Evolutionary conservation across 345 rosid species (phyloP).

Genomic region (Arabidopsis suecica): DNA sequence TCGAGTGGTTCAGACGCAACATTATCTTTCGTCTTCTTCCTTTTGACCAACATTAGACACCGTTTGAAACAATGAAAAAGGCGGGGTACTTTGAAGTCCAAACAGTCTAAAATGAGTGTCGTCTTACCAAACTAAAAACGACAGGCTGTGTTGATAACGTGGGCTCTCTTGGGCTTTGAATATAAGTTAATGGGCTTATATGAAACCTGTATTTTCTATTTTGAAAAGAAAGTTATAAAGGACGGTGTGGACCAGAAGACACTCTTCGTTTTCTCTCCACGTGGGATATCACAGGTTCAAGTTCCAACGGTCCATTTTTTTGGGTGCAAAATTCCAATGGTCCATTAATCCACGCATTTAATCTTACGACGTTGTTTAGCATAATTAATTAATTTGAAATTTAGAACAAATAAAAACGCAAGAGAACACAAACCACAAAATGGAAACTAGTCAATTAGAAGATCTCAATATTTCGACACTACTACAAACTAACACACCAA

Average conservation of each 20-base stretch:
- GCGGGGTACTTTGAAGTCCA: not conserved
- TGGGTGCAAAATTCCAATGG: too few species aligned
- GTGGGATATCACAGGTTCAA: conserved; percentile 29
- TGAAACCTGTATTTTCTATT: too few species aligned
- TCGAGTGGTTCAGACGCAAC: not conserved
- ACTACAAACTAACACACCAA: not conserved
- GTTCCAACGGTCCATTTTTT: conserved; percentile 20
- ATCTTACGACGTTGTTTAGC: not conserved
- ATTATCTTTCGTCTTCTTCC: not conserved
- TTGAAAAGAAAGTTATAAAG: not conserved
- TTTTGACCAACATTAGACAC: not conserved
- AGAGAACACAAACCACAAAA: not conserved
- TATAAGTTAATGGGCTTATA: not conserved
- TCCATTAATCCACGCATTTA: not conserved
- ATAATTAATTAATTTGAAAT: not conserved
- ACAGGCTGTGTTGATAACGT: conserved; percentile 2
- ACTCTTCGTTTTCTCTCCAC: conserved; percentile 11
- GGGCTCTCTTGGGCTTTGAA: not conserved
- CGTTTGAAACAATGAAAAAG: not conserved
- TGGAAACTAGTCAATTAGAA: conserved; percentile 16
- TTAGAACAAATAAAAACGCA: not conserved
- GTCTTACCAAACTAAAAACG: not conserved
- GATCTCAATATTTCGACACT: conserved; percentile 18
- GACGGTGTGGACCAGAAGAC: conserved; percentile 2
- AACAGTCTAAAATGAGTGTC: not conserved